Evolutionary conservation across 1,284 basidiomycete genomes (phyloP).

Genomic region (Ganoderma resinaceum): DNA sequence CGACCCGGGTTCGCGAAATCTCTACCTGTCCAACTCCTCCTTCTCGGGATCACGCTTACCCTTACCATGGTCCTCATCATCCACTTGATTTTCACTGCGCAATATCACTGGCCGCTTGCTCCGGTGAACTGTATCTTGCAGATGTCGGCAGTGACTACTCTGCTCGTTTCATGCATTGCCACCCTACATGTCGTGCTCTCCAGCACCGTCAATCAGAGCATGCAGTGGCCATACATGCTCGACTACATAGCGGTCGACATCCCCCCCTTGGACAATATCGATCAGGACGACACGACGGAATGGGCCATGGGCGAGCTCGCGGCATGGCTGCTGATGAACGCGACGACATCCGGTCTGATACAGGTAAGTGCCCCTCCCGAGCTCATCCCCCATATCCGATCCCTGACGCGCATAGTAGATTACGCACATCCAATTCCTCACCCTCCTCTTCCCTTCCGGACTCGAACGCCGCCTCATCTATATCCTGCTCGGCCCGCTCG

Average conservation of each 20-base stretch:
- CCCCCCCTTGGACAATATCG: slow-evolving; percentile 61
- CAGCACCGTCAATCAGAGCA: slow-evolving; percentile 66
- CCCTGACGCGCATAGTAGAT: slow-evolving; percentile 57
- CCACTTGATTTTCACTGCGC: slow-evolving; percentile 93
- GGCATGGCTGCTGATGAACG: slow-evolving; percentile 90
- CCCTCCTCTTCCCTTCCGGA: slow-evolving; percentile 93
- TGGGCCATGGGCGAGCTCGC: slow-evolving; percentile 79
- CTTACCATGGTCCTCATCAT: slow-evolving; percentile 89
- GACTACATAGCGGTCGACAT: slow-evolving; percentile 89
- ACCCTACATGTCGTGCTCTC: slow-evolving; percentile 80
- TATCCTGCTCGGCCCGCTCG: slow-evolving; percentile 88
- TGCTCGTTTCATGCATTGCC: slow-evolving; percentile 81
- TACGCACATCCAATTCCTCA: slow-evolving; percentile 98
- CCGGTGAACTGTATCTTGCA: slow-evolving; percentile 93
- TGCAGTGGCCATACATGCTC: slow-evolving; percentile 93
- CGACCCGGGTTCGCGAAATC: slow-evolving; percentile 85
- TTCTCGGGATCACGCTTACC: slow-evolving; percentile 88
- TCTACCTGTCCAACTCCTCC: slow-evolving; percentile 90
- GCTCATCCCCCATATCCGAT: not conserved
- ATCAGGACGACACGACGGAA: slow-evolving; percentile 37
- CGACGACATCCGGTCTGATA: slow-evolving; percentile 83
- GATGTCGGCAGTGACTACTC: slow-evolving; percentile 80
- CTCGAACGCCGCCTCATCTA: slow-evolving; percentile 92
- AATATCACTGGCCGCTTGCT: slow-evolving; percentile 96
- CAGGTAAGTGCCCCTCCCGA: slow-evolving; percentile 78